These are phyloP conservation scores for Artemisia tridentata DNA, from an alignment of 129 eudicot species.

Conservation along the genomic window DNA sequence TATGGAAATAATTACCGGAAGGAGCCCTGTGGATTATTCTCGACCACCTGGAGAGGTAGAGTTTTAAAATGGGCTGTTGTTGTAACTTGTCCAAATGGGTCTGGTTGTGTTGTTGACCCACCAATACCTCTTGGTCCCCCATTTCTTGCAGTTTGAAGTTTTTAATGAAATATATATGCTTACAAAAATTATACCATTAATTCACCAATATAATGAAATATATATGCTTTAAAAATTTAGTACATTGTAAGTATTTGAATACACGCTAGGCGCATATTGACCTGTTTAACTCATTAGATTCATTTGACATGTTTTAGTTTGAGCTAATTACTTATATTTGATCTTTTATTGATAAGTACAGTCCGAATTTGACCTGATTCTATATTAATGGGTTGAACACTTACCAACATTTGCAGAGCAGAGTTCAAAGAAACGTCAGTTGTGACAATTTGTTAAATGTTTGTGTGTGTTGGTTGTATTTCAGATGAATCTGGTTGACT, in stretches of 20 bases:
- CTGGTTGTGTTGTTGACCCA: no score
- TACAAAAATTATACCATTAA: no score
- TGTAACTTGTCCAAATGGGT: no score
- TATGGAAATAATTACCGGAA: slow-evolving; percentile 81
- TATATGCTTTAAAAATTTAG: no score
- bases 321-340: not conserved
- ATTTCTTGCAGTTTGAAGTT: no score
- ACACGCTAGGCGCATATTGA: no score
- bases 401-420: not conserved
- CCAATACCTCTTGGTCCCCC: no score
- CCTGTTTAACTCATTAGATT: not conserved
- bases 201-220: no score
- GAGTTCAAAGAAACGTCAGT: not conserved
- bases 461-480: slow-evolving; percentile 20
- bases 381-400: not conserved
- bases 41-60: slow-evolving; percentile 87
- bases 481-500: slow-evolving; percentile 94
- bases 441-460: not conserved
- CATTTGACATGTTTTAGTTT: not conserved
- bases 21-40: slow-evolving; percentile 84
- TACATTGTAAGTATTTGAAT: no score
- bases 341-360: not conserved
- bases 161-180: no score
- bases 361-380: not conserved
- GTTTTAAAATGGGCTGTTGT: not conserved